Base-by-base conservation (phyloP, 345 rosid genomes). In the Populus simonii region DNA sequence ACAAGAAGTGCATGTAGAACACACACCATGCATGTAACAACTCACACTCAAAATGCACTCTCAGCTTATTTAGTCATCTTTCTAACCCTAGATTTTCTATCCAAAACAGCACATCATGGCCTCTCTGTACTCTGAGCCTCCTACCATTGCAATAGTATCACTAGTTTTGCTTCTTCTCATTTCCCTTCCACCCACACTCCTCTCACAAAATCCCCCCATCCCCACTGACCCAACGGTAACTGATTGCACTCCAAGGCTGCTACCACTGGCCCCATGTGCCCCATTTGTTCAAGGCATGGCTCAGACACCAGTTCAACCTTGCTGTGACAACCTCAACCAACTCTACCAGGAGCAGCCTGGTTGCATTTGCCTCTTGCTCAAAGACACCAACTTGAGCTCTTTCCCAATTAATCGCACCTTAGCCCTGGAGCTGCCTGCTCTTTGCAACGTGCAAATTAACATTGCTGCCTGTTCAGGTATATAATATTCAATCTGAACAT, bases 361-460 rank as follows among this genome's bases (percentile, higher is more conserved):
- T 2, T 93, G 99, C 78, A 85, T 92, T 35, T 94, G 99, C 85
- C 84, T 88, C 79, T 76, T 94, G 70, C 89, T 93, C 76, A 90
- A 88, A 71, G 83, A 83, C 81, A 82, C 92, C 45, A 66, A 83
- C 71, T 53, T 89, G 29, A 55, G 81, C 29, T 84, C 89, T 68
- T 83, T 89, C 75, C 95, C 97, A 11, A 84, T 94, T 39, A 93
- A 93, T 82, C 80, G 77, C 70, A 89, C 95, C 8, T 87, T 91
- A 15, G 93, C 96, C 27, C 76, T 85, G 63, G 83, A 88, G 80
- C 85, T 94, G 55, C 93, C 96, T 57, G 76, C 25, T 3, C 90
- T 89, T 76, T 94, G 98, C 80, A 71, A 71, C 62, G 82, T 92
- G 80, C 85, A 72, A 43, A 82, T 82, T 9, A 78, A 86, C 75